Evolutionary conservation across 768 basidiomycete genomes (phyloP).

Genomic region (Tulasnella sp.): DNA sequence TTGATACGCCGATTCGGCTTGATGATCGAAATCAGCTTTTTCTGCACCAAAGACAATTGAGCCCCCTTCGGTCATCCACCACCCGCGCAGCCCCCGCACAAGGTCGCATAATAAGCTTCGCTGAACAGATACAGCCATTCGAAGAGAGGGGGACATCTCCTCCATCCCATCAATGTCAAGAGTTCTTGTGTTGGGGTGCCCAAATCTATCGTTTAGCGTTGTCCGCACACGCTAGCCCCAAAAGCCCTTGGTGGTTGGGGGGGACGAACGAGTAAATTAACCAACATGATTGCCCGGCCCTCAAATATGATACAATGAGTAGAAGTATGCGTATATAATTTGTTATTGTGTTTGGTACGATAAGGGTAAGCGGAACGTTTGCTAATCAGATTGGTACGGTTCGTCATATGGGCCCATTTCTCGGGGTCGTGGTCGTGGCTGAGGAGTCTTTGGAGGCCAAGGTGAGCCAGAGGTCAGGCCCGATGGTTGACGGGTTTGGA

Average conservation of each 20-base stretch:
- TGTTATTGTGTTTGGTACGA: not conserved
- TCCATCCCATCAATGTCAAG: no score
- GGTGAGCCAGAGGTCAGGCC: not conserved
- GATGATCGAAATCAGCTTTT: no score
- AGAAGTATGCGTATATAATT: not conserved
- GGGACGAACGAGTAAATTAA: not conserved
- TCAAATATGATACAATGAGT: not conserved
- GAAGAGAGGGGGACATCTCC: no score
- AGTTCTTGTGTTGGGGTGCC: no score
- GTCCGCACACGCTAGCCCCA: not conserved
- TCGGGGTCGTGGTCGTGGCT: not conserved
- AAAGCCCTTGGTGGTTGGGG: not conserved
- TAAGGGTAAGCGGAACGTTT: not conserved
- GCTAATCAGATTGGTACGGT: not conserved
- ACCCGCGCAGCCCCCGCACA: no score
- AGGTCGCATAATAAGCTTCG: no score
- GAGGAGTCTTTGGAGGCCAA: conserved; percentile 2
- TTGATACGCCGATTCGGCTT: no score
- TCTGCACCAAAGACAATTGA: no score
- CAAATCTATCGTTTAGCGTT: no score
- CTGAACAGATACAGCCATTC: no score
- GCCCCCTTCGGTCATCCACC: no score
- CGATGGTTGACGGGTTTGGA: not conserved
- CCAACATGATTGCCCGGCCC: not conserved
- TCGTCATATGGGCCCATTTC: not conserved